These are phyloP conservation scores for Iberis amara DNA, from an alignment of 441 rosid genomes.

Conservation along the genomic window DNA sequence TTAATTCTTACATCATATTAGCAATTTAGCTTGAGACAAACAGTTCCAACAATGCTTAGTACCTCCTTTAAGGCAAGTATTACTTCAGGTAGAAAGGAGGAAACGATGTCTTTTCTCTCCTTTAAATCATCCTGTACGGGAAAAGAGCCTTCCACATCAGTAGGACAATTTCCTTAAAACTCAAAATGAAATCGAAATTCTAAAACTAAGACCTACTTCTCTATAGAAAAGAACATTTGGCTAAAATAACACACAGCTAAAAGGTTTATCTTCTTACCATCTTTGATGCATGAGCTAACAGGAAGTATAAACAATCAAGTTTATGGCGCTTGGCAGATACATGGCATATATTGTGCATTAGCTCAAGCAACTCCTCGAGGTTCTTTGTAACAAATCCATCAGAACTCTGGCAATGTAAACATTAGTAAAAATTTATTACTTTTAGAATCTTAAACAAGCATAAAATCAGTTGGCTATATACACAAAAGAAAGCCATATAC, in stretches of 20 bases:
- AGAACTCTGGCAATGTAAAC: constrained; percentile 38
- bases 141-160: constrained; percentile 2
- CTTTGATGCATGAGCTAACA: constrained; percentile 62
- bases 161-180: too few species aligned
- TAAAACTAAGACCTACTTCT: too few species aligned
- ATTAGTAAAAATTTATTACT: constrained; percentile 11
- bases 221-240: constrained; percentile 5
- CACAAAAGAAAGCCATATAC: too few species aligned
- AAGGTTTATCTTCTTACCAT: constrained; percentile 28
- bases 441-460: too few species aligned
- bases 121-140: constrained; percentile 54
- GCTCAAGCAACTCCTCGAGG: constrained; percentile 56
- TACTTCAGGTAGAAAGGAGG: constrained; percentile 77
- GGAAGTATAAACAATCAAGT: constrained; percentile 81
- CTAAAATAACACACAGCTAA: constrained; percentile 13
- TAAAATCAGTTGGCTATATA: too few species aligned
- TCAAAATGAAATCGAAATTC: too few species aligned
- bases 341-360: constrained; percentile 80
- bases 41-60: constrained; percentile 20
- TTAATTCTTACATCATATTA: constrained; percentile 9
- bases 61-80: constrained; percentile 92
- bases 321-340: constrained; percentile 90
- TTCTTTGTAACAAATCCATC: constrained; percentile 52
- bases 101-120: constrained; percentile 47
- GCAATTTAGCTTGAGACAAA: neutral